A percentile compares a stretch with the other conserved stretches of the same genome.
phyloP scores from a whole-genome alignment of 1,284 basidiomycete genomes.

The Tylopilus sp. region DNA sequence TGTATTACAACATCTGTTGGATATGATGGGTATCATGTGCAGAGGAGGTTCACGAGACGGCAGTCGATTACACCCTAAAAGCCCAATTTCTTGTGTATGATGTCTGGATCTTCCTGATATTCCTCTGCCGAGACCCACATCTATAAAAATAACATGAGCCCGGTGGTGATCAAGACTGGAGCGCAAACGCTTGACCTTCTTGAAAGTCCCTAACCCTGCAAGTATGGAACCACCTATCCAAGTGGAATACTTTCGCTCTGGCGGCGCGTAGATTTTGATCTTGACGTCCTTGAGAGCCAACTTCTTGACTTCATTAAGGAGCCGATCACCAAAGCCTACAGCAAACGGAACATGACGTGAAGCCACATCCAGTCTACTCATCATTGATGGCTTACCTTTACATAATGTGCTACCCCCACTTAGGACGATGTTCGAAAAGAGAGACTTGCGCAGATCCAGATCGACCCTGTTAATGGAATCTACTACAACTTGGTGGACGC shows the following conservation, averaged over 20 bases:
- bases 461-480: slow-evolving; percentile 85
- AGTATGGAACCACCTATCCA: slow-evolving; percentile 99
- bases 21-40: slow-evolving; percentile 33
- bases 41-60: slow-evolving; percentile 4
- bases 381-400: slow-evolving; percentile 55
- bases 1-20: slow-evolving; percentile 32
- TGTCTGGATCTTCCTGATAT: slow-evolving; percentile 98
- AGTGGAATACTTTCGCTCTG: slow-evolving; percentile 99
- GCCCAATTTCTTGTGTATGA: slow-evolving; percentile 90
- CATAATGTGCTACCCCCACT: slow-evolving; percentile 96
- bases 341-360: slow-evolving; percentile 9
- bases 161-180: background rate
- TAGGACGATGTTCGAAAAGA: slow-evolving; percentile 96
- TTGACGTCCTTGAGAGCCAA: slow-evolving; percentile 96
- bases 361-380: slow-evolving; percentile 2
- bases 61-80: slow-evolving; percentile 44
- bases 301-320: slow-evolving; percentile 95
- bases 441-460: slow-evolving; percentile 88
- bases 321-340: slow-evolving; percentile 90
- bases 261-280: slow-evolving; percentile 99
- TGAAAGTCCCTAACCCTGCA: slow-evolving; percentile 95
- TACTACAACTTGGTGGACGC: slow-evolving; percentile 93
- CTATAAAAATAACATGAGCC: slow-evolving; percentile 39
- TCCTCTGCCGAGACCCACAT: slow-evolving; percentile 99
- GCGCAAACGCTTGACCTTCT: slow-evolving; percentile 65